Evolutionary conservation across 1,139 yeast species (phyloP), one percentile per base, ranked within the genome.

Genomic region (Trichomonascaceae sp.): DNA sequence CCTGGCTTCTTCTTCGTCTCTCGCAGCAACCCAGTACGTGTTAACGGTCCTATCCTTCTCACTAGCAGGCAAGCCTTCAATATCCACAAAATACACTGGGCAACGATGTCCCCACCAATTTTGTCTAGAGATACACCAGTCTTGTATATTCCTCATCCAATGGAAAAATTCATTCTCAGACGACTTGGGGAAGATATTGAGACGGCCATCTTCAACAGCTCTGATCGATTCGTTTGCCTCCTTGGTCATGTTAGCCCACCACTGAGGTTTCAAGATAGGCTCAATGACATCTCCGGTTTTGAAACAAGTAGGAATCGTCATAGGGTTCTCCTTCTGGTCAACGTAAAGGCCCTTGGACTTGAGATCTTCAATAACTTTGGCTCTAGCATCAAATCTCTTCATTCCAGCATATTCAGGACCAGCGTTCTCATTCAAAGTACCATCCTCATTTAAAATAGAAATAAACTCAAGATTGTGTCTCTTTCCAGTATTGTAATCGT

Each of bases 71-170:
- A 81, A 79, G 55, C 93, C 95, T 68, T 89, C 96, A 57, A 89
- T 75, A 53, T 78, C 76, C 59, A 91, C 89, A 64, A 89, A 89
- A 75, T 95, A 93, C 50, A 88, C 96, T 22, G 99, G 99, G 74
- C 96, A 89, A 76, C 98, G 84, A 76, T 93, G 99, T 62, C 99
- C 99, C 99, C 99, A 93, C 99, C 99, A 93, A 67, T 93, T 81
- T 77, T 93, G 99, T 75, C 99, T 87, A 32, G 98, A 93, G 61
- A 93, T 90, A 84, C 99, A 93, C 99, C 99, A 93, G 76, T 93
- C 99, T 77, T 95, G 98, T 63, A 91, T 87, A 73, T 90, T 88
- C 70, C 85, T 95, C 72, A 93, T 77, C 99, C 99, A 93, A 71
- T 85, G 89, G 84, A 85, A 87, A 74, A 86, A 93, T 75, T 93